phyloP scores from a whole-genome alignment of 371 early-diverging fungal genomes.

The Sporodiniella umbellata region DNA sequence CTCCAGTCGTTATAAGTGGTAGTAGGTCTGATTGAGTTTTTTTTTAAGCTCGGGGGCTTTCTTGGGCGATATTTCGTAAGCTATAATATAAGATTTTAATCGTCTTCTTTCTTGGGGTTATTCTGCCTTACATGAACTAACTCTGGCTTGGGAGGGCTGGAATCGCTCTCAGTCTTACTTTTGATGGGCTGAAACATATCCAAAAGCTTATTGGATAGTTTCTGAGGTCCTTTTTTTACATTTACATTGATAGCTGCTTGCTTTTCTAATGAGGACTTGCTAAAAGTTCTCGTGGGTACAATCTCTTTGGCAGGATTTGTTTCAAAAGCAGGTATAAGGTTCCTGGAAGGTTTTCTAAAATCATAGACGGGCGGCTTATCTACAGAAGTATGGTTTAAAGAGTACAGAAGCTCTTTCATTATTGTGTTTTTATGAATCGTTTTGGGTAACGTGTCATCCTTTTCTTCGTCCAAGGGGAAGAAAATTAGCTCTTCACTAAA shows the following conservation, averaged over 20 bases:
- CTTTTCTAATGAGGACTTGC: no score
- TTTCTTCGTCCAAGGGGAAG: constrained; percentile 2
- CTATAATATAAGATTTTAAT: not conserved
- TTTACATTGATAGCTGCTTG: not conserved
- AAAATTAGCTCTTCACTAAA: constrained; percentile 15
- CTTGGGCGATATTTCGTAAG: constrained; percentile 18
- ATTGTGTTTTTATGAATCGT: not conserved
- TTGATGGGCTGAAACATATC: constrained; percentile 17
- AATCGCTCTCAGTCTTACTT: not conserved
- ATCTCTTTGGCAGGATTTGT: no score
- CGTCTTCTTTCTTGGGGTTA: not conserved
- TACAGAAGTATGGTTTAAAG: not conserved
- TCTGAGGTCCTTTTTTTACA: constrained; percentile 10
- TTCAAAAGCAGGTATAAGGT: no score
- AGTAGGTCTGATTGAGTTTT: constrained; percentile 10
- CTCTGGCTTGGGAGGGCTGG: not conserved
- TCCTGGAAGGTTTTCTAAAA: no score
- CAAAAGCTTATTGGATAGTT: constrained; percentile 13
- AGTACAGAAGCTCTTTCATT: not conserved
- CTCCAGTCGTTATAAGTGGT: constrained; percentile 22
- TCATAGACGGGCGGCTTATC: not conserved
- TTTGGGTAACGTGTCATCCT: not conserved
- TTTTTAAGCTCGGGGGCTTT: constrained; percentile 21
- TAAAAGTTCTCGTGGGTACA: no score
- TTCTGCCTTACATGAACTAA: constrained; percentile 13